phyloP scores from a whole-genome alignment of 2,329 filamentous ascomycete genomes.

The Coniochaeta prunicola region DNA sequence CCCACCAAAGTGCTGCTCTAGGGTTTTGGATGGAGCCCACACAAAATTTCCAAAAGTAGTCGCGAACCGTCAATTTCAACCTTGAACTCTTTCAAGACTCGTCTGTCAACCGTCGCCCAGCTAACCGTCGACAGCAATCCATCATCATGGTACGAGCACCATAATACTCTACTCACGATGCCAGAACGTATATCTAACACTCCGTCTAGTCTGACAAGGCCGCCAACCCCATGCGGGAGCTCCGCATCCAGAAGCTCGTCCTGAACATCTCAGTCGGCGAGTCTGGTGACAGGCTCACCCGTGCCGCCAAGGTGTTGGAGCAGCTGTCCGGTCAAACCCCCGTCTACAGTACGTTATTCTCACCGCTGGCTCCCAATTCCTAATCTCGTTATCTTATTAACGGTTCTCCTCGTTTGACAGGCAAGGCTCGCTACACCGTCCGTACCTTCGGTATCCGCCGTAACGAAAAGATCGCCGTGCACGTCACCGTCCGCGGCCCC shows the following conservation, averaged over 20 bases:
- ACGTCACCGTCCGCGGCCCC: conserved; percentile 98
- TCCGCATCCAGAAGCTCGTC: conserved; percentile 98
- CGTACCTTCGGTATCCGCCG: conserved; percentile 99
- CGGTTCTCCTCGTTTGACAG: conserved; percentile 31
- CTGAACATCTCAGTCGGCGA: conserved; percentile 99
- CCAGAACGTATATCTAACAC: conserved; percentile 14
- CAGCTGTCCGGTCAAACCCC: conserved; percentile 99
- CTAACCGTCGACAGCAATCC: conserved; percentile 14
- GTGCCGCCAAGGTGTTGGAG: conserved; percentile 99
- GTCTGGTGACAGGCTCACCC: conserved; percentile 99
- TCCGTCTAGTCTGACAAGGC: conserved; percentile 58
- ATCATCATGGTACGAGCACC: conserved; percentile 30
- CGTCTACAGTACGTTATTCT: conserved; percentile 77
- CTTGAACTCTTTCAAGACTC: conserved; percentile 7
- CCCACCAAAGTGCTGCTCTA: conserved; percentile 13
- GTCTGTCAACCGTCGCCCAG: conserved; percentile 8
- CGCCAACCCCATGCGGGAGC: conserved; percentile 98
- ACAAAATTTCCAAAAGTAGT: conserved; percentile 11
- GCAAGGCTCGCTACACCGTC: conserved; percentile 99
- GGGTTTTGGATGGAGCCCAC: conserved; percentile 6
- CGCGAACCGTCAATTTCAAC: conserved; percentile 6
- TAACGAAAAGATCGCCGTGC: conserved; percentile 99
- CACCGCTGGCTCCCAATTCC: not conserved
- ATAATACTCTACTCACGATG: not conserved
- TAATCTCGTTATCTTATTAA: not conserved